phyloP scores from a whole-genome alignment of 2,329 filamentous ascomycete genomes.

The Neofusicoccum cordaticola region DNA sequence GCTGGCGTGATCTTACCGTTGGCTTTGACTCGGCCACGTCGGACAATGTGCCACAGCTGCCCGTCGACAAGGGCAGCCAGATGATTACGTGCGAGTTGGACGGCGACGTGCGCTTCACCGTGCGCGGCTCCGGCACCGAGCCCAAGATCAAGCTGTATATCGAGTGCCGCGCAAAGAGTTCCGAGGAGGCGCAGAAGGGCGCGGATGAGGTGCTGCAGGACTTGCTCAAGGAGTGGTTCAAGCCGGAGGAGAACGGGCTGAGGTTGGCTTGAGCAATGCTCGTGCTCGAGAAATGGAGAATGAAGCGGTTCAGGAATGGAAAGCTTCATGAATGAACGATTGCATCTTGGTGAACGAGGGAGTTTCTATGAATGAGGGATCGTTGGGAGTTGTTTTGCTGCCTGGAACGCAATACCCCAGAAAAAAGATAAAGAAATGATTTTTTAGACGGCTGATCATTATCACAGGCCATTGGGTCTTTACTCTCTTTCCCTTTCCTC shows the following conservation, averaged over 20 bases:
- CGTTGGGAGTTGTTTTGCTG: too few relatives aligned
- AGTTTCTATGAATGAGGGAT: too few relatives aligned
- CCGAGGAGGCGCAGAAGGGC: constrained; percentile 41
- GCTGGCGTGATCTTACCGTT: constrained; percentile 62
- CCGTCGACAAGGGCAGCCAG: constrained; percentile 56
- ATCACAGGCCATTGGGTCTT: too few relatives aligned
- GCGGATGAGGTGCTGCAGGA: constrained; percentile 47
- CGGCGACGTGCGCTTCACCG: constrained; percentile 56
- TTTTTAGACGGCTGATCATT: too few relatives aligned
- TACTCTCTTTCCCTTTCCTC: too few relatives aligned
- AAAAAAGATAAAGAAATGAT: too few relatives aligned
- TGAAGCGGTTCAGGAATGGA: neutral
- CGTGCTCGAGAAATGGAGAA: neutral
- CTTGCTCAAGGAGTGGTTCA: constrained; percentile 52
- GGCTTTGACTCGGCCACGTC: constrained; percentile 57
- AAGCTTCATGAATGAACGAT: too few relatives aligned
- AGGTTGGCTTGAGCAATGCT: constrained; percentile 28
- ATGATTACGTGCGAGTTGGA: constrained; percentile 64
- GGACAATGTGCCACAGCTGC: constrained; percentile 54
- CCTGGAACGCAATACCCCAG: too few relatives aligned
- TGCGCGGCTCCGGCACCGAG: constrained; percentile 62
- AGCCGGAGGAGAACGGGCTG: constrained; percentile 36
- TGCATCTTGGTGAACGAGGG: too few relatives aligned
- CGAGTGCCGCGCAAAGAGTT: constrained; percentile 45
- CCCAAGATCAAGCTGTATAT: constrained; percentile 65